Evolutionary conservation across 192 early-diverging fungal species (phyloP), one percentile per base, ranked within the genome.

Genomic region (Rhizophagus prolifer): DNA sequence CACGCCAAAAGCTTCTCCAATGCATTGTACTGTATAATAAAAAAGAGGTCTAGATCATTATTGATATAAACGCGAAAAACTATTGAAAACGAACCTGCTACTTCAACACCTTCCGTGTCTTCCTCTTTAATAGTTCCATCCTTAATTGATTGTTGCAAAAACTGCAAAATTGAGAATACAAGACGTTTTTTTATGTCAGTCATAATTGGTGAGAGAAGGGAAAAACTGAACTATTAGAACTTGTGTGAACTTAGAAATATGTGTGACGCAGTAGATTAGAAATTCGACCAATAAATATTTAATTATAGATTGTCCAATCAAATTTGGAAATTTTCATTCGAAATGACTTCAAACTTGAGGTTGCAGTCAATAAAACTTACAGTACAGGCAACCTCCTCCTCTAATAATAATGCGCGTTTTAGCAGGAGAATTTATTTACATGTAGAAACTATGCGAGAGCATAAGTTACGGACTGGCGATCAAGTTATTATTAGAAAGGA

Each of bases 1-100:
- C 60, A 99, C 89, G 31, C 90, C 94, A 85, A 99, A 99, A 25
- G 96, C 94, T 74, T 98, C 96, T 63, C 91, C 88, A 63, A 99
- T 95, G 87, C 95, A 96, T 80, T 96, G 94, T 82, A 96, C 93
- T 79, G 36, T 95, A 92, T 90, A 81, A 28, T 59, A n/a, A 21
- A 10, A 30, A 38, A 61, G 31, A 73, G 12, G 31, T 75, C 4
- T 21, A 38, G 14, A 34, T 34, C 3, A 47, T 12, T 54, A 26
- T 66, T 4, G 62, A 66, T 9, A 44, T 66, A 13, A 19, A n/a
- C 3, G n/a, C 38, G 19, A 21, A 59, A n/a, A 76, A 28, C 26
- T 44, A 44, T 44, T 12, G 30, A 63, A 68, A 50, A n/a, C 25
- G 44, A 58, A 78, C 59, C 50, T 25, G 23, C 84, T 91, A 93